Evolutionary conservation across 2,329 filamentous ascomycete genomes (phyloP).

Genomic region (Aulographum hederae): DNA sequence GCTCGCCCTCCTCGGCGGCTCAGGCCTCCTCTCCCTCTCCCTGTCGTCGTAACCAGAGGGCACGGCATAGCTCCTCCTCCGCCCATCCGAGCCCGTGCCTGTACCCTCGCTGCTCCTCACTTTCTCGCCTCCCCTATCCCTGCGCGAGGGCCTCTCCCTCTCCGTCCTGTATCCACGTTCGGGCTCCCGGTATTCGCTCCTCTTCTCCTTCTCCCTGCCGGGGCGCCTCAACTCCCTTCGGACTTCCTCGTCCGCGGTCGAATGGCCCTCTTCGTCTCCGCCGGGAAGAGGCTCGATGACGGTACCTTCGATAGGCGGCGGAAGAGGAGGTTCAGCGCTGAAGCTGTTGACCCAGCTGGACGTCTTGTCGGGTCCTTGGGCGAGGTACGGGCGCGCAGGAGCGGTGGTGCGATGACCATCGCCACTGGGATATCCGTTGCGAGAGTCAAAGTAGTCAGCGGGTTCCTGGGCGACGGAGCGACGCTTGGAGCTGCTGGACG

Average conservation of each 20-base stretch:
- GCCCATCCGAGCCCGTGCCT: slow-evolving; percentile 8
- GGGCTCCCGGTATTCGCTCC: slow-evolving; percentile 7
- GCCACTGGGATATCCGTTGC: slow-evolving; percentile 1
- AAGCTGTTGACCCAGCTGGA: slow-evolving; percentile 29
- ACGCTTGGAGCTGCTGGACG: background rate
- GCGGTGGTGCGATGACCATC: slow-evolving; percentile 9
- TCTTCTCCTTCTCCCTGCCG: slow-evolving; percentile 10
- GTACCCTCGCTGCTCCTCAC: slow-evolving; percentile 9
- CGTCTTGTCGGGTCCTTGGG: slow-evolving; percentile 27
- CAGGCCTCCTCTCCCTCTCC: slow-evolving; percentile 7
- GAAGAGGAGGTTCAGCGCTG: slow-evolving; percentile 25
- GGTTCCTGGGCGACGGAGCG: background rate
- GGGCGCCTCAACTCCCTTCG: slow-evolving; percentile 7
- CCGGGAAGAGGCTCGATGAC: slow-evolving; percentile 22
- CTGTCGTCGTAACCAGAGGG: slow-evolving; percentile 18
- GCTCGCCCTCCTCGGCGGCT: slow-evolving; percentile 20
- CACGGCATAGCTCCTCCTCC: slow-evolving; percentile 14
- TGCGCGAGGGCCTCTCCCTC: slow-evolving; percentile 7
- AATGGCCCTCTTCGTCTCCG: slow-evolving; percentile 7
- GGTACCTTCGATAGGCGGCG: slow-evolving; percentile 25
- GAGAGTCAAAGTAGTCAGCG: slow-evolving; percentile 4
- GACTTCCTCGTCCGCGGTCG: slow-evolving; percentile 13
- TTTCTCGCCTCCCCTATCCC: slow-evolving; percentile 1
- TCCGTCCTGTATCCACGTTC: slow-evolving; percentile 8
- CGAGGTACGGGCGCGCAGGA: slow-evolving; percentile 12